Evolutionary conservation across 1,284 basidiomycete species (phyloP).

Genomic region (Boletus semigastroideus): DNA sequence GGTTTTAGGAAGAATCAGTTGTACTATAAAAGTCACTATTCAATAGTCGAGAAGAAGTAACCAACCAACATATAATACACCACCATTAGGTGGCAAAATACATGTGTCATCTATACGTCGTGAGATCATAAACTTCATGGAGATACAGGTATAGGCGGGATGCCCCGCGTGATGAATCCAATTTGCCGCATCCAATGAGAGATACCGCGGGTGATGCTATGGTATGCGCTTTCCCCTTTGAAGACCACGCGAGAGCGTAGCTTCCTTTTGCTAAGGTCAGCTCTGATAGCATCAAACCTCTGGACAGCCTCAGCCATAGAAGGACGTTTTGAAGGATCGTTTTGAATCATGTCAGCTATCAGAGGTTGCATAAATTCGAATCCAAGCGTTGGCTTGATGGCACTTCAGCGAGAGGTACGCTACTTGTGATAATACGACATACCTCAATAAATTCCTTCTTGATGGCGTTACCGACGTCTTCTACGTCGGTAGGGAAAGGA

Average conservation of each 20-base stretch:
- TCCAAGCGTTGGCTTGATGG: not conserved
- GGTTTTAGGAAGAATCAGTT: too few species aligned
- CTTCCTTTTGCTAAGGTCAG: not conserved
- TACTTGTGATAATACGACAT: not conserved
- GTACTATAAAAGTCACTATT: too few species aligned
- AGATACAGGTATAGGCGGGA: too few species aligned
- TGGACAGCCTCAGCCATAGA: not conserved
- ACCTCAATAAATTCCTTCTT: constrained; percentile 31
- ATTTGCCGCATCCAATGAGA: not conserved
- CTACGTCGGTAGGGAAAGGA: constrained; percentile 33
- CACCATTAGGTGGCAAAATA: too few species aligned
- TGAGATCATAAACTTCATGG: too few species aligned
- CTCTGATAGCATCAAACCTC: not conserved
- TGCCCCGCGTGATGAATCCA: too few species aligned
- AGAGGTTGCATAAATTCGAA: not conserved
- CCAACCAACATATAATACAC: too few species aligned
- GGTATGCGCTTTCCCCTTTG: not conserved
- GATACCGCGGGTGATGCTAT: not conserved
- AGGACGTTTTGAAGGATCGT: not conserved
- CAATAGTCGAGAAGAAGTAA: too few species aligned
- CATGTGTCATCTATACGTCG: too few species aligned
- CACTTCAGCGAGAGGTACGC: too few species aligned
- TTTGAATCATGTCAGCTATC: not conserved
- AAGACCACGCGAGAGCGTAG: not conserved
- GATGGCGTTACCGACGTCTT: constrained; percentile 37